Evolutionary conservation across 352 stramenopile genomes (phyloP).

Genomic region (Globisporangium megalacanthum): DNA sequence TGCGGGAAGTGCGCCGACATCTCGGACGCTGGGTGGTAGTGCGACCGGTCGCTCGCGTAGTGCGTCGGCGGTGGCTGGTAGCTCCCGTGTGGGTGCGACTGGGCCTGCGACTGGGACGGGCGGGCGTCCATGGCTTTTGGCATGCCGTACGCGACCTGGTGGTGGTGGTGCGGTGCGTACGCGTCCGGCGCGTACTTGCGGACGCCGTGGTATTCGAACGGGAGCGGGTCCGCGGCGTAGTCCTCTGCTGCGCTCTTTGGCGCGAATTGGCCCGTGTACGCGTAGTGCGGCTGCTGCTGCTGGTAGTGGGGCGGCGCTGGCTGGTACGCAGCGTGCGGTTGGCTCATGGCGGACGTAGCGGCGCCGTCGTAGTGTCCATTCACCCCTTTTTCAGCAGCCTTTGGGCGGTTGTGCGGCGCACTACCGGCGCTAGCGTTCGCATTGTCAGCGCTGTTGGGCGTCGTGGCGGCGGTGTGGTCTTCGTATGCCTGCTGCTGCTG

Average conservation of each 20-base stretch:
- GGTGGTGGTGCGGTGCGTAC: slow-evolving; percentile 12
- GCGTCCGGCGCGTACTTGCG: slow-evolving; percentile 35
- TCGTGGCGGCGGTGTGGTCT: slow-evolving; percentile 11
- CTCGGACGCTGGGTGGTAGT: slow-evolving; percentile 20
- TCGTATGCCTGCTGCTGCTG: slow-evolving; percentile 21
- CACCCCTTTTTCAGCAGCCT: slow-evolving; percentile 5
- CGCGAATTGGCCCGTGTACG: slow-evolving; percentile 9
- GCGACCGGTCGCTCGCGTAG: slow-evolving; percentile 14
- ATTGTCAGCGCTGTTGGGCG: slow-evolving; percentile 2
- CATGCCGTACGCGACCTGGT: slow-evolving; percentile 7
- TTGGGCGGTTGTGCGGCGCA: slow-evolving; percentile 1
- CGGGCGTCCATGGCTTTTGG: slow-evolving; percentile 5
- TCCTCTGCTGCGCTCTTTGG: slow-evolving; percentile 33
- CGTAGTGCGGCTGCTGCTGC: slow-evolving; percentile 16
- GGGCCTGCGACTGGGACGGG: neutral
- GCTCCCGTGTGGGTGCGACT: slow-evolving; percentile 10
- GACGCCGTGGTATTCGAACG: slow-evolving; percentile 71
- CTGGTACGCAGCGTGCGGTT: slow-evolving; percentile 17
- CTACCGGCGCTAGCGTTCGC: neutral
- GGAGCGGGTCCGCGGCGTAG: slow-evolving; percentile 71
- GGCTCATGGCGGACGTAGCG: neutral
- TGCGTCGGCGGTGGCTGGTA: slow-evolving; percentile 9
- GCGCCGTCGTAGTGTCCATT: slow-evolving; percentile 9
- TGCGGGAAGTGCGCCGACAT: slow-evolving; percentile 34
- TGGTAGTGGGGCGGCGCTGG: slow-evolving; percentile 23